phyloP scores from a whole-genome alignment of 768 basidiomycete genomes.

The Pulveroboletus sp. region DNA sequence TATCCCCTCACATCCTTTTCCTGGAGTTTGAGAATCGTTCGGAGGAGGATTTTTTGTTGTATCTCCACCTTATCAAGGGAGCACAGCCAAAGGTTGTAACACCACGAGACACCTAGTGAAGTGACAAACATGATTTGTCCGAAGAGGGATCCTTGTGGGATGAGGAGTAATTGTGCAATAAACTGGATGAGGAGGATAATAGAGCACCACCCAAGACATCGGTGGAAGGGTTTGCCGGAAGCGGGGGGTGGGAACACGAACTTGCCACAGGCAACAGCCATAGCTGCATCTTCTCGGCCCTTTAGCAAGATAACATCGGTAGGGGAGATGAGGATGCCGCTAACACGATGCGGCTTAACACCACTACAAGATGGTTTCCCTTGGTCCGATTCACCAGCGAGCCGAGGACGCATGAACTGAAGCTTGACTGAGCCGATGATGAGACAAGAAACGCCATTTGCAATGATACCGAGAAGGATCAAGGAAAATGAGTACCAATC shows the following conservation, averaged over 20 bases:
- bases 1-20: neutral
- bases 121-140: conserved; percentile 14
- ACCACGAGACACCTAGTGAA: conserved; percentile 28
- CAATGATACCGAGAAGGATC: conserved; percentile 29
- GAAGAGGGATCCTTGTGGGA: conserved; percentile 11
- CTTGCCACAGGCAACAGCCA: conserved; percentile 8
- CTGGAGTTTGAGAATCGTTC: neutral
- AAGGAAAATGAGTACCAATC: conserved; percentile 31
- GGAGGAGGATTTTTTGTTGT: conserved; percentile 9
- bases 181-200: conserved; percentile 28
- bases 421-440: too few species aligned
- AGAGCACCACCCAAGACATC: conserved; percentile 23
- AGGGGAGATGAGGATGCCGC: conserved; percentile 2
- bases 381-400: too few species aligned
- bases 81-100: conserved; percentile 29
- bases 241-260: neutral
- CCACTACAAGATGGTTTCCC: too few species aligned
- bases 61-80: conserved; percentile 28
- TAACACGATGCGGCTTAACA: neutral
- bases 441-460: conserved; percentile 12
- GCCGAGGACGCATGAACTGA: too few species aligned
- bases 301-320: conserved; percentile 8
- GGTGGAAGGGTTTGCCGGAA: neutral
- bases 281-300: conserved; percentile 11
- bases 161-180: conserved; percentile 24